Evolutionary conservation across 2,329 filamentous ascomycete genomes (phyloP), one percentile per base, ranked within the genome.

Genomic region (Pezicula rhizophila): DNA sequence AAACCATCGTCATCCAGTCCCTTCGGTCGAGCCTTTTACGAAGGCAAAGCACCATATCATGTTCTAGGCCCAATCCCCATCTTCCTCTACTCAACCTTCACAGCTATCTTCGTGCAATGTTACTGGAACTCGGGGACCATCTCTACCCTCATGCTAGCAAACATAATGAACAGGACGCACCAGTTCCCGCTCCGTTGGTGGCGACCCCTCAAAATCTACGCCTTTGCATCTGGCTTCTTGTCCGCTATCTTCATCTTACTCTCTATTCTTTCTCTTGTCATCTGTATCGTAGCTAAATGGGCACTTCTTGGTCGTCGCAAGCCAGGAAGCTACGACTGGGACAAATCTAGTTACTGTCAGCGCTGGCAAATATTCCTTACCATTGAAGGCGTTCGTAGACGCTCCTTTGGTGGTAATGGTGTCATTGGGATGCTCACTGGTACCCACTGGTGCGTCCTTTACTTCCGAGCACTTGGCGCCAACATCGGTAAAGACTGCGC

Each of bases 291-390:
- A 2, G 62, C 70, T 8, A 80, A 80, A 57, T 80, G 77, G 77
- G 48, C 64, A 2, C 60, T 80, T 2, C 65, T 80, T 20, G 77
- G 77, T 14, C 70, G 71, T 17, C 68, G 77, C 35, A 62, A 64
- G 51, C 71, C 72, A 3, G 78, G 78, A 12, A 74, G 74, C 52
- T 78, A 78, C 55, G 74, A 79, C 61, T 80, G 77, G 77, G 78
- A 80, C 57, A 73, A 73, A 60, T 73, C 66, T 17, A 66, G 69
- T 14, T 80, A 80, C 63, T 79, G 76, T 61, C 78, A 80, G 56
- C 72, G 75, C 31, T 80, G 77, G 76, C 76, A 80, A 57, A 57
- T 79, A 8, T 76, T 75, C 57, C 66, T 79, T 3, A 68, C 69
- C 26, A 68, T 78, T 34, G 77, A 80, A 63, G 68, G 68, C 15